These are phyloP conservation scores for Ceratobasidium theobromae DNA, from an alignment of 1,284 basidiomycete species.

Conservation along the genomic window DNA sequence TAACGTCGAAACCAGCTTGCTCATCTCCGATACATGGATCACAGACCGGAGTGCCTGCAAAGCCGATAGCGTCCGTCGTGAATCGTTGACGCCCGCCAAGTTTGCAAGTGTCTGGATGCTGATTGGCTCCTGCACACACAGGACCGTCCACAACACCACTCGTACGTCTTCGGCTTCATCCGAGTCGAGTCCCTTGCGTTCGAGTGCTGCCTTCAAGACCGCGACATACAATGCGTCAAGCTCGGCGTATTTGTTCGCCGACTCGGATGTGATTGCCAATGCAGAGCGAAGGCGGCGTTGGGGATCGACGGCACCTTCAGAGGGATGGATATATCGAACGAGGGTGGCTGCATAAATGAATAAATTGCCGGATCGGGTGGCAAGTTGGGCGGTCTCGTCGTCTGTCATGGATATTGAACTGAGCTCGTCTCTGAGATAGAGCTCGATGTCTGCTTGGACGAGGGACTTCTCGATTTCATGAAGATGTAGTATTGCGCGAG, in stretches of 20 bases:
- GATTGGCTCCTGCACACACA: conserved; percentile 1
- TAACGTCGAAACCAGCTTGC: background rate
- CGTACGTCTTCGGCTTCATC: background rate
- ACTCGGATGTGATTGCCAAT: background rate
- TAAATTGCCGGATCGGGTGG: conserved; percentile 4
- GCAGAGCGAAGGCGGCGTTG: background rate
- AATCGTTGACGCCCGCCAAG: background rate
- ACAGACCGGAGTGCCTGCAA: too few relatives aligned
- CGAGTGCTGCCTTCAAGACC: background rate
- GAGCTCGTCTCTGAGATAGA: conserved; percentile 14
- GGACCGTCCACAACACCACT: background rate
- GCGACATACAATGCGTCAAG: conserved; percentile 1
- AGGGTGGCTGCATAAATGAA: conserved; percentile 29
- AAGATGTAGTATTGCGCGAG: too few relatives aligned
- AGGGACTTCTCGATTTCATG: conserved; percentile 26
- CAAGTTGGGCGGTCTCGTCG: background rate
- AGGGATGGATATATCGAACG: conserved; percentile 2
- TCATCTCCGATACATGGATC: background rate
- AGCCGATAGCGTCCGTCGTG: too few relatives aligned
- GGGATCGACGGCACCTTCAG: background rate
- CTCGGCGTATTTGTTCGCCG: background rate
- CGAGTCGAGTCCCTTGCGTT: too few relatives aligned
- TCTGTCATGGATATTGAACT: background rate
- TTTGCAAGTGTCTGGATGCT: background rate
- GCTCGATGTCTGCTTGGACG: conserved; percentile 19